These are phyloP conservation scores for Fusarium mundagurra DNA, from an alignment of 2,329 filamentous ascomycete genomes.

Conservation along the genomic window DNA sequence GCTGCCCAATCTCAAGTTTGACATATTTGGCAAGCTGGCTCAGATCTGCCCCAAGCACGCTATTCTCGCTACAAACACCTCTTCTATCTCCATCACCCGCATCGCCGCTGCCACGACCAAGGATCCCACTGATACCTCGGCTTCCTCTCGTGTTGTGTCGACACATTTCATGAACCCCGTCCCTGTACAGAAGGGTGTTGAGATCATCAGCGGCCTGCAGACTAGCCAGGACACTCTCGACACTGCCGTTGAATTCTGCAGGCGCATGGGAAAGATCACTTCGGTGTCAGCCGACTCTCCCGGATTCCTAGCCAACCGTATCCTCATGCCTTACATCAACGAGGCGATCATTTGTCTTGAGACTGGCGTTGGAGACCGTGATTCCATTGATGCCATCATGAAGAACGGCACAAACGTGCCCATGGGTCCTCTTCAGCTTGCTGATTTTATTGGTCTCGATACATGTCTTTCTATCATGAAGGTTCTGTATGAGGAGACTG, in stretches of 20 bases:
- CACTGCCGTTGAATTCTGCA: conserved; percentile 85
- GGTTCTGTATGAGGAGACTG: conserved; percentile 89
- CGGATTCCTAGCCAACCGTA: conserved; percentile 95
- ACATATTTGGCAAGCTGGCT: conserved; percentile 86
- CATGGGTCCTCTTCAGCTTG: conserved; percentile 93
- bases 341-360: conserved; percentile 97
- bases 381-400: conserved; percentile 98
- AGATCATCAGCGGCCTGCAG: conserved; percentile 95
- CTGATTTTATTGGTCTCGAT: conserved; percentile 97
- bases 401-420: conserved; percentile 99
- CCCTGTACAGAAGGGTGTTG: conserved; percentile 94
- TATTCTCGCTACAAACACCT: conserved; percentile 96
- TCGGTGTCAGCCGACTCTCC: conserved; percentile 90
- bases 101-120: conserved; percentile 88
- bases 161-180: conserved; percentile 99
- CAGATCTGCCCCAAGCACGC: conserved; percentile 84
- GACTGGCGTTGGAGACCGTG: conserved; percentile 86
- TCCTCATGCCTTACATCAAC: conserved; percentile 99
- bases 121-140: conserved; percentile 81
- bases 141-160: conserved; percentile 87
- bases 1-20: conserved; percentile 85
- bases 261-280: conserved; percentile 91
- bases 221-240: conserved; percentile 85
- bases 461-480: conserved; percentile 98
- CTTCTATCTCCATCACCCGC: conserved; percentile 96